Conservation (phyloP, 805 yeast species). For the Lachancea waltii region DNA sequence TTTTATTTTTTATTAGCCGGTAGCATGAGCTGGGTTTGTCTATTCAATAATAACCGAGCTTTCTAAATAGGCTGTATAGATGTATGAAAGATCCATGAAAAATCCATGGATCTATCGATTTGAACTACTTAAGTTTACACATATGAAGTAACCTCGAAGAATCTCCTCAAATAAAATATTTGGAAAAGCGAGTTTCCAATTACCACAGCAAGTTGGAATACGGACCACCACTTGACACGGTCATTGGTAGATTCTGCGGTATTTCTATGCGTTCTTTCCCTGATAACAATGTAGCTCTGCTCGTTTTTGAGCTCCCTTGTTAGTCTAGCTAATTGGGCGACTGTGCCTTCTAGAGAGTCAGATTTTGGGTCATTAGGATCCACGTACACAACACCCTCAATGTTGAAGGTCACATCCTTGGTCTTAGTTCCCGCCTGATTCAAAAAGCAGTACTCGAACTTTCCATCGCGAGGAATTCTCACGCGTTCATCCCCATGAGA, state of each 20-base stretch:
- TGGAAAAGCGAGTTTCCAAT: slow-evolving; percentile 85
- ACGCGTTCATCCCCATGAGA: slow-evolving; percentile 78
- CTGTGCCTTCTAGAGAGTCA: slow-evolving; percentile 78
- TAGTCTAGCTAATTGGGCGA: slow-evolving; percentile 64
- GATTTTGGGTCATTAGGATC: slow-evolving; percentile 70
- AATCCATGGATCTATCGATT: not conserved
- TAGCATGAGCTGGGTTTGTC: not conserved
- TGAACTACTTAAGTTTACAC: slow-evolving; percentile 38
- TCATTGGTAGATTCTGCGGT: slow-evolving; percentile 97
- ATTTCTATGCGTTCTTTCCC: slow-evolving; percentile 97
- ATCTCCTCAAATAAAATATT: slow-evolving; percentile 86
- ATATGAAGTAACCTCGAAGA: slow-evolving; percentile 89
- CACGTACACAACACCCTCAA: slow-evolving; percentile 85
- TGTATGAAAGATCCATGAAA: not conserved
- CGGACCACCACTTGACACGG: slow-evolving; percentile 97
- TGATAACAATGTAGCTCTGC: slow-evolving; percentile 81
- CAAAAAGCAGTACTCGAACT: slow-evolving; percentile 82
- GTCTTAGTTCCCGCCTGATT: slow-evolving; percentile 69
- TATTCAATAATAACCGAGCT: too few species aligned
- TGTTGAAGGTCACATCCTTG: slow-evolving; percentile 90
- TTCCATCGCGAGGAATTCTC: slow-evolving; percentile 62
- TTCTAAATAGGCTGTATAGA: too few species aligned
- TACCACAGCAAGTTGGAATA: slow-evolving; percentile 83
- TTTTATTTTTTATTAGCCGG: slow-evolving; percentile 8
- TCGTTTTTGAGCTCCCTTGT: slow-evolving; percentile 88